Percentiles rank a stretch among this genome's conserved stretches.
Conservation (phyloP, 306 rosid species). For the Hippophae rhamnoides region DNA sequence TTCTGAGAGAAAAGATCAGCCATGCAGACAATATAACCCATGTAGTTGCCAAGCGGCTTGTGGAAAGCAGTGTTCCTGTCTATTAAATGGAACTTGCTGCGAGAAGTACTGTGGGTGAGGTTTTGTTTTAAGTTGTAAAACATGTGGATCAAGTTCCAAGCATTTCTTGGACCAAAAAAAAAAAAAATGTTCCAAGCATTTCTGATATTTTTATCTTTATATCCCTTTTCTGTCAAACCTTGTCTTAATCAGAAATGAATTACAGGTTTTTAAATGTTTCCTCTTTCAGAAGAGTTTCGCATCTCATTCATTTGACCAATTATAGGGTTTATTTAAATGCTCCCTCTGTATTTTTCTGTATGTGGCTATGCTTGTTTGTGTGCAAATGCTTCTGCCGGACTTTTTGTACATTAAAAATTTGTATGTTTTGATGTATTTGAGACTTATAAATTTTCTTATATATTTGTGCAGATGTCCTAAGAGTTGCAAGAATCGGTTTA, state of each 20-base stretch:
- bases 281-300: too few relatives aligned
- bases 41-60: conserved; percentile 92
- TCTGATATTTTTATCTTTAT: too few relatives aligned
- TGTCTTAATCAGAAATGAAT: too few relatives aligned
- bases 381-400: too few relatives aligned
- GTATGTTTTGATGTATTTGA: too few relatives aligned
- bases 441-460: too few relatives aligned
- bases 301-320: conserved; percentile 6
- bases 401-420: neutral
- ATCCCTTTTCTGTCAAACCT: too few relatives aligned
- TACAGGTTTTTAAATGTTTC: neutral
- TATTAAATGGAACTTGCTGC: conserved; percentile 89
- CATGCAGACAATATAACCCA: conserved; percentile 97
- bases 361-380: too few relatives aligned
- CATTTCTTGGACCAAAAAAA: too few relatives aligned
- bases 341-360: neutral
- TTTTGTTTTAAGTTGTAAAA: conserved; percentile 10
- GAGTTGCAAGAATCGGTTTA: conserved; percentile 86
- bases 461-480: conserved; percentile 61
- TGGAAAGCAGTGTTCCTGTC: conserved; percentile 95
- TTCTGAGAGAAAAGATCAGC: conserved; percentile 93
- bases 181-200: too few relatives aligned
- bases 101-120: conserved; percentile 98
- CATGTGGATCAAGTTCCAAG: neutral
- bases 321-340: conserved; percentile 17